phyloP scores from a whole-genome alignment of 345 rosid species.

The Psidium guajava region DNA sequence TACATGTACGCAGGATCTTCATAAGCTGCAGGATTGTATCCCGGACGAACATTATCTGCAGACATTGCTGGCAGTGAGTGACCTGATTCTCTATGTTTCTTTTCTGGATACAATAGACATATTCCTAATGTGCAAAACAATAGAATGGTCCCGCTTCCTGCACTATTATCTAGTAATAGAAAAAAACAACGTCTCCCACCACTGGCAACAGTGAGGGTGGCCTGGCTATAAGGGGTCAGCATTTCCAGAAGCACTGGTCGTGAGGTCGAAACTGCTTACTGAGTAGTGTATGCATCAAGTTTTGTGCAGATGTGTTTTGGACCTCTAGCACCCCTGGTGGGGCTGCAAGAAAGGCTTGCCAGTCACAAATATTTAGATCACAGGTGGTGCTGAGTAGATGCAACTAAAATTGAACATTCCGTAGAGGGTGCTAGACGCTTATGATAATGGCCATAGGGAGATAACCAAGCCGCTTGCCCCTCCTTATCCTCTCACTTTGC shows the following conservation, averaged over 20 bases:
- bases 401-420: not conserved
- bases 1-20: not conserved
- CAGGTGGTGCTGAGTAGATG: not conserved
- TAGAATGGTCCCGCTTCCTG: not conserved
- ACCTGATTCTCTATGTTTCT: not conserved
- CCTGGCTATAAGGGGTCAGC: not conserved
- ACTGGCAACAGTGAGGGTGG: not conserved
- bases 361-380: not conserved
- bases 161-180: not conserved
- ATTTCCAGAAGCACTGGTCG: not conserved
- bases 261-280: not conserved
- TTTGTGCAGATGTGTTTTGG: not conserved
- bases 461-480: not conserved
- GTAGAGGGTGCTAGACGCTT: not conserved
- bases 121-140: not conserved
- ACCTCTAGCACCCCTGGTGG: not conserved
- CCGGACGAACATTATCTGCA: conserved; percentile 20
- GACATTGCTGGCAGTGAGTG: conserved; percentile 11
- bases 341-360: not conserved
- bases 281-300: not conserved
- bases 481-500: not conserved
- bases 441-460: not conserved
- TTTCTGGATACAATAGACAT: not conserved
- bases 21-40: conserved; percentile 3
- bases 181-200: not conserved